Evolutionary conservation across 805 yeast species (phyloP).

Genomic region (Ogataea trehaloabstinens): DNA sequence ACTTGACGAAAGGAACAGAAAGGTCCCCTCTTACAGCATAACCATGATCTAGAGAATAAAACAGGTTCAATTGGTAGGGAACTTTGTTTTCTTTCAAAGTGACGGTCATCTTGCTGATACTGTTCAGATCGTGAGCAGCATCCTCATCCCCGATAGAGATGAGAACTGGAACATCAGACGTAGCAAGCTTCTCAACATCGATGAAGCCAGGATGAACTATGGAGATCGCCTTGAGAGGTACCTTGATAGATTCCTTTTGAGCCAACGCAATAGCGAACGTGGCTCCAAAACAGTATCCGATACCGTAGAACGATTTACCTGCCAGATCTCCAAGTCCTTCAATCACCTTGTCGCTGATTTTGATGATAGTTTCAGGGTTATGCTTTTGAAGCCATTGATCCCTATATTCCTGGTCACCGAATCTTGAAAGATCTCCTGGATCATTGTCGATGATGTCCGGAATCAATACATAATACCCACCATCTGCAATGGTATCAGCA

Average conservation of each 20-base stretch:
- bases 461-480: constrained; percentile 58
- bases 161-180: constrained; percentile 52
- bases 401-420: constrained; percentile 21
- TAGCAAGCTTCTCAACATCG: constrained; percentile 55
- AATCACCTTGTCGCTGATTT: constrained; percentile 1
- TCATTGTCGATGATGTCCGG: constrained; percentile 67
- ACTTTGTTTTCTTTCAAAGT: constrained; percentile 49
- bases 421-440: constrained; percentile 33
- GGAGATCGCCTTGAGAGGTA: constrained; percentile 50
- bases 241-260: constrained; percentile 23
- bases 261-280: constrained; percentile 55
- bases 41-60: constrained; percentile 70
- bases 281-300: constrained; percentile 83
- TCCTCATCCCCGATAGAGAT: constrained; percentile 75
- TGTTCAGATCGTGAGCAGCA: constrained; percentile 53
- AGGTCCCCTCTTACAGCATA: constrained; percentile 69
- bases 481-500: constrained; percentile 59
- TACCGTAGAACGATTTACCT: constrained; percentile 23
- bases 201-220: constrained; percentile 80
- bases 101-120: constrained; percentile 57
- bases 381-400: constrained; percentile 53
- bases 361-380: constrained; percentile 8
- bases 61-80: constrained; percentile 55
- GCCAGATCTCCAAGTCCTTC: constrained; percentile 8
- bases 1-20: constrained; percentile 43